Base-by-base conservation (phyloP, 345 rosid genomes). In the Clausena lansium region DNA sequence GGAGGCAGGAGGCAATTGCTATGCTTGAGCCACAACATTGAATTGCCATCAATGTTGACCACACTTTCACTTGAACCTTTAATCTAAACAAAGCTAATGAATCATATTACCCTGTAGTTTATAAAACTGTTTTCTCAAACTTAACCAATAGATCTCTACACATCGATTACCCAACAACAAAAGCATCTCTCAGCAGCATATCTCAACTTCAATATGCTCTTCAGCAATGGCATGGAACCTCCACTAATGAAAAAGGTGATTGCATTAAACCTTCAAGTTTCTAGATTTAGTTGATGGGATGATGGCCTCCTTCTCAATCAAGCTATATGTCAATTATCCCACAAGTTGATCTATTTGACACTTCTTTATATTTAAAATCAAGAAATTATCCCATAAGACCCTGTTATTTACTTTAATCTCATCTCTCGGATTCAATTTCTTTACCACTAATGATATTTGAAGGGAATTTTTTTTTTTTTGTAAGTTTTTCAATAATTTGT, bases 121-220 rank as follows among this genome's bases (percentile, higher is more conserved):
- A 71, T 28, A 14, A 54, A 50, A 55, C 10, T 14, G 11, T 55
- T 71, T 38, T 47, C 41, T 71, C 47, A 71, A 70, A 71, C 63
- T 52, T 4, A 71, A 24, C 35, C 33, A 8, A 24, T 25, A 47
- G 55, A 69, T 47, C 35, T 41, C 58, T 14, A 63, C 24, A 63
- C 24, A 20, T 54, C 8, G 3, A 54, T 8, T 8, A 15, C 17
- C 41, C 22, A 67, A 67, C 27, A 7, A 24, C 36, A 54, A 52
- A 30, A 54, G 59, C 9, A 27, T 50, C 57, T 70, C 38, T 36
- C 32, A 15, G n/a, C 47, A 19, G 17, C 30, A 55, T 36, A 38
- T 38, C 54, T 73, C 65, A 58, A 50, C 4, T 70, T 70, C 62
- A 33, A 32, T 27, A 71, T 55, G n/a, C 47, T 71, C 41, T 70